Conservation (phyloP, 2,329 filamentous ascomycete genomes). For the Claviceps citrina region DNA sequence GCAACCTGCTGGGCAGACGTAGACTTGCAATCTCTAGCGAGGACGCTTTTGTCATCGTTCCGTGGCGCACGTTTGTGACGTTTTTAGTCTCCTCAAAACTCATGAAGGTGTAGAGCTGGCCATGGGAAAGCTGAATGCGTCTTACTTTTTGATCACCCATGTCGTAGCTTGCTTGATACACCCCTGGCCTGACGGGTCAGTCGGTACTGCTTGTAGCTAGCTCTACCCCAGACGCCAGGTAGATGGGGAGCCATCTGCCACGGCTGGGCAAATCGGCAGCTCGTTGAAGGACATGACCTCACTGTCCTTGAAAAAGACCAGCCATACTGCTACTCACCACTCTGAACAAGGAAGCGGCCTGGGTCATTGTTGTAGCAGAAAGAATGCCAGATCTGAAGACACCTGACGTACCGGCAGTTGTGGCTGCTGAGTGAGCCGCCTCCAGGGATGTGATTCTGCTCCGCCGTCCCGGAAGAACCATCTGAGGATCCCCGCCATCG, state of each 20-base stretch:
- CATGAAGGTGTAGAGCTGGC: background rate
- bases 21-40: too few species aligned
- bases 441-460: too few species aligned
- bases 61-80: background rate
- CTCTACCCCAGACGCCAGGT: background rate
- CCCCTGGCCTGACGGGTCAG: slow-evolving; percentile 2
- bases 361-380: too few species aligned
- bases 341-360: background rate
- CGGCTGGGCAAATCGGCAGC: background rate
- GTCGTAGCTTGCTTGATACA: background rate
- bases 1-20: too few species aligned
- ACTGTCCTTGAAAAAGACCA: background rate
- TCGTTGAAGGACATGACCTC: background rate
- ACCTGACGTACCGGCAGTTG: background rate
- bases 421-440: background rate
- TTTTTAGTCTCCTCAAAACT: background rate
- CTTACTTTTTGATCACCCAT: background rate
- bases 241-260: background rate
- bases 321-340: background rate
- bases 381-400: too few species aligned
- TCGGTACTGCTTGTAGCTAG: background rate
- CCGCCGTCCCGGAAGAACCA: background rate
- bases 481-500: background rate
- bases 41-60: background rate
- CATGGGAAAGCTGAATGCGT: background rate